Conservation (phyloP, 2,329 filamentous ascomycete genomes). For the Alternaria viburni region DNA sequence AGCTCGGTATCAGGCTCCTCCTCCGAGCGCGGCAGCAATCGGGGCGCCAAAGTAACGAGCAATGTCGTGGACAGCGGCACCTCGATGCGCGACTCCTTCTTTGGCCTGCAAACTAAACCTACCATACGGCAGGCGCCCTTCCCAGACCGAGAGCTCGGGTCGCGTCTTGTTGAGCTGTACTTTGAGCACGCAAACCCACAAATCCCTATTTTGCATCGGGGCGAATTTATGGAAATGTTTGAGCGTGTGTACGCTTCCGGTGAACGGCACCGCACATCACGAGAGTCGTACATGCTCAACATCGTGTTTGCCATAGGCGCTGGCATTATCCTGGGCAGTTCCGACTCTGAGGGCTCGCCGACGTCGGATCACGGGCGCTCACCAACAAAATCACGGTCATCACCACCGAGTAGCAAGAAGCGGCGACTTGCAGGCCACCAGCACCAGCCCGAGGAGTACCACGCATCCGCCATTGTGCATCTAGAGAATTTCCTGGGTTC, state of each 20-base stretch:
- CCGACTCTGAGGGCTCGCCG: slow-evolving; percentile 45
- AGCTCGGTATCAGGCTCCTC: slow-evolving; percentile 64
- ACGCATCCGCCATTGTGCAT: slow-evolving; percentile 91
- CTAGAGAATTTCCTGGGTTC: slow-evolving; percentile 82
- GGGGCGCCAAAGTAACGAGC: slow-evolving; percentile 60
- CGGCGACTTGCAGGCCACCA: slow-evolving; percentile 59
- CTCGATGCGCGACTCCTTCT: slow-evolving; percentile 94
- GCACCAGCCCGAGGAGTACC: slow-evolving; percentile 90
- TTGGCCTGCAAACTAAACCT: slow-evolving; percentile 90
- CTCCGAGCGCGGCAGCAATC: slow-evolving; percentile 69
- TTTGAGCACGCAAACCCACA: slow-evolving; percentile 97
- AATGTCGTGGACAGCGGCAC: slow-evolving; percentile 66
- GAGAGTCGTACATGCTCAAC: slow-evolving; percentile 92
- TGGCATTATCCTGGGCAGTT: slow-evolving; percentile 79
- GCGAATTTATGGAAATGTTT: slow-evolving; percentile 88
- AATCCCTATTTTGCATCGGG: slow-evolving; percentile 88
- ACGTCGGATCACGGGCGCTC: slow-evolving; percentile 37
- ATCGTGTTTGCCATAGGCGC: slow-evolving; percentile 97
- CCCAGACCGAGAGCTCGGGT: slow-evolving; percentile 76
- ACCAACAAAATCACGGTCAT: slow-evolving; percentile 34
- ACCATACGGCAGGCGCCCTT: slow-evolving; percentile 86
- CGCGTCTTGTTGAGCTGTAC: slow-evolving; percentile 78
- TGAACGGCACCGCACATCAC: slow-evolving; percentile 70
- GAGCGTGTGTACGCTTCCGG: slow-evolving; percentile 78
- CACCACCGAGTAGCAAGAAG: slow-evolving; percentile 46